Evolutionary conservation across 1,284 basidiomycete genomes (phyloP), one percentile per base, ranked within the genome.

Genomic region (Ceratobasidium sp.): DNA sequence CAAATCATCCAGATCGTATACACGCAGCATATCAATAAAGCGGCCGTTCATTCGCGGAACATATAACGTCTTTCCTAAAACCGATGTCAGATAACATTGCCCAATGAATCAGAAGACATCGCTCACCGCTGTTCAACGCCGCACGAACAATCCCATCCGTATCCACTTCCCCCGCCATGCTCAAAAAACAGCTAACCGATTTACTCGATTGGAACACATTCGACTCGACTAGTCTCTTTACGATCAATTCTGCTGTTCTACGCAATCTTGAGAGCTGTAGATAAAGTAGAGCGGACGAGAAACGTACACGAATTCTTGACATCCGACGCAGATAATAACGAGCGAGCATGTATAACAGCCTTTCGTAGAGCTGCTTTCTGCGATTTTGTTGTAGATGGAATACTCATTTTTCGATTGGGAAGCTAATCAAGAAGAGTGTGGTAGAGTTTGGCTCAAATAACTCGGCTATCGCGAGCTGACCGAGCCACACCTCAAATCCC

Each of bases 1-100:
- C 23, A 73, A 58, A 47, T 76, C 75, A n/a, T 69, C 58, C n/a
- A 64, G 11, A 38, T 62, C 72, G 32, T 76, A 76, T 30, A 76
- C 44, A 23, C 75, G 64, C n/a, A 76, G 58, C 75, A 76, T 76
- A 38, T 76, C 58, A 21, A 76, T 69, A 14, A 46, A 46, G 26
- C 73, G 72, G 13, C 61, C 57, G 38, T 76, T 75, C 64, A 75
- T 64, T 55, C 74, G 76, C n/a, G 75, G 75, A 11, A 76, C 75
- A 38, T 72, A 76, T 28, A 76, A 54, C 32, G 71, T 73, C 55
- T 76, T 76, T 5, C 75, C 75, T 71, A 41, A 38, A n/a, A n/a
- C n/a, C n/a, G n/a, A n/a, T n/a, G n/a, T n/a, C n/a, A n/a, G n/a
- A n/a, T 18, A 41, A 43, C 28, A 21, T 58, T 14, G 28, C 52